Conservation (phyloP, 2,329 filamentous ascomycete species). For the Monosporascus ibericus region DNA sequence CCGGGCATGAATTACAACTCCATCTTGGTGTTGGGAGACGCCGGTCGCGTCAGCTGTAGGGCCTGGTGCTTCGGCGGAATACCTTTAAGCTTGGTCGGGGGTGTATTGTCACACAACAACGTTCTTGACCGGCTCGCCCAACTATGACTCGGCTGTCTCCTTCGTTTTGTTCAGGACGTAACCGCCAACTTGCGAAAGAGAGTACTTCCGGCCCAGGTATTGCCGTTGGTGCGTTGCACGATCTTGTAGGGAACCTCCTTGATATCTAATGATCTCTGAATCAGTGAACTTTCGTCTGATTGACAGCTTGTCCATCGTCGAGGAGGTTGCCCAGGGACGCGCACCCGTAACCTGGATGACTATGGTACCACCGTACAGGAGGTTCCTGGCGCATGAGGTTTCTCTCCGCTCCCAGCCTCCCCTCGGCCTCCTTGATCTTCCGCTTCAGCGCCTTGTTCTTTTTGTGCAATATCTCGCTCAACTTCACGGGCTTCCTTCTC, state of each 20-base stretch:
- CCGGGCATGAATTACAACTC: too few relatives aligned
- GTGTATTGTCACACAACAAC: conserved; percentile 59
- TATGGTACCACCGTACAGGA: too few relatives aligned
- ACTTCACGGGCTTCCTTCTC: conserved; percentile 75
- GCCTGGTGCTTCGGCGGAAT: too few relatives aligned
- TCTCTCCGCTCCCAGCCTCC: conserved; percentile 58
- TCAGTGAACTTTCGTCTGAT: conserved; percentile 98
- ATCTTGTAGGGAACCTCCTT: conserved; percentile 99
- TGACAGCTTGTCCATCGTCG: conserved; percentile 78
- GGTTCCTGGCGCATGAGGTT: conserved; percentile 58
- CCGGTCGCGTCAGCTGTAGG: too few relatives aligned
- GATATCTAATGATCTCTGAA: conserved; percentile 83
- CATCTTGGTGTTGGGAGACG: too few relatives aligned
- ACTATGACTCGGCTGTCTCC: conserved; percentile 92
- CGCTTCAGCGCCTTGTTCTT: conserved; percentile 61
- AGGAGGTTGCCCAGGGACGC: too few relatives aligned
- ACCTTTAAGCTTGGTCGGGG: too few relatives aligned
- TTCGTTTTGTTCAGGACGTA: conserved; percentile 98
- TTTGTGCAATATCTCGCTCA: conserved; percentile 60
- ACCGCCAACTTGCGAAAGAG: conserved; percentile 95
- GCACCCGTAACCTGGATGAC: too few relatives aligned
- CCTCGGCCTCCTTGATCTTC: conserved; percentile 63
- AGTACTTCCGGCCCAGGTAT: conserved; percentile 97
- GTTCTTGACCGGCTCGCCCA: conserved; percentile 87
- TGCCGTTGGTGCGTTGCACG: conserved; percentile 91